Conservation (phyloP, 345 rosid species). For the Sonneratia alba region DNA sequence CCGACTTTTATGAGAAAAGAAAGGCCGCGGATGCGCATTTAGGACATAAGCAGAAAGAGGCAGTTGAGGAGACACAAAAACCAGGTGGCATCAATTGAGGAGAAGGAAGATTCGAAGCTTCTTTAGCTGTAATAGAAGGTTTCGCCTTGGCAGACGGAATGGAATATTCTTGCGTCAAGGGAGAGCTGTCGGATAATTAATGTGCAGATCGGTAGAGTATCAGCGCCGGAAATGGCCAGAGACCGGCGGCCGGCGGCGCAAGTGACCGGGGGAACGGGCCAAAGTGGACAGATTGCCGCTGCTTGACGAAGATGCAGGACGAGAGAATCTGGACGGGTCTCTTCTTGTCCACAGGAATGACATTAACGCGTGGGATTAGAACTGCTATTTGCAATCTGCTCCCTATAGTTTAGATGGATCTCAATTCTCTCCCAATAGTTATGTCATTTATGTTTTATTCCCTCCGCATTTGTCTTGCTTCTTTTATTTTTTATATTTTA, state of each 20-base stretch:
- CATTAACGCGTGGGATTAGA: too few species aligned
- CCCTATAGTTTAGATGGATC: too few species aligned
- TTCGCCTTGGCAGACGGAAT: background rate
- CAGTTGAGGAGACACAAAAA: background rate
- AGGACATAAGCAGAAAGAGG: background rate
- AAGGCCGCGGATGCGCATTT: background rate
- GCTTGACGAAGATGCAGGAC: background rate
- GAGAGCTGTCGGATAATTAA: background rate
- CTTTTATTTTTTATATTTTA: too few species aligned
- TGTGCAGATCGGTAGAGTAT: background rate
- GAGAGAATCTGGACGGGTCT: too few species aligned
- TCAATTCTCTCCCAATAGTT: too few species aligned
- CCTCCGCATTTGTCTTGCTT: too few species aligned
- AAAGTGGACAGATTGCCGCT: background rate
- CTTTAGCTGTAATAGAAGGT: background rate
- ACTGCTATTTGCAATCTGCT: too few species aligned
- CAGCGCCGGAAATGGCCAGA: background rate
- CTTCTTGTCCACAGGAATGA: too few species aligned
- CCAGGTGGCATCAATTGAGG: background rate
- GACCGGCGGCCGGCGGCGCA: background rate
- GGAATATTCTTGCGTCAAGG: background rate
- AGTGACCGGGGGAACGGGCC: background rate
- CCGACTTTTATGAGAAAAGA: background rate
- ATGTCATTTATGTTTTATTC: too few species aligned
- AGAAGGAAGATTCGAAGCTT: conserved; percentile 13